Evolutionary conservation across 23 red algal genomes (phyloP).

Genomic region (Rhodosorus marinus): DNA sequence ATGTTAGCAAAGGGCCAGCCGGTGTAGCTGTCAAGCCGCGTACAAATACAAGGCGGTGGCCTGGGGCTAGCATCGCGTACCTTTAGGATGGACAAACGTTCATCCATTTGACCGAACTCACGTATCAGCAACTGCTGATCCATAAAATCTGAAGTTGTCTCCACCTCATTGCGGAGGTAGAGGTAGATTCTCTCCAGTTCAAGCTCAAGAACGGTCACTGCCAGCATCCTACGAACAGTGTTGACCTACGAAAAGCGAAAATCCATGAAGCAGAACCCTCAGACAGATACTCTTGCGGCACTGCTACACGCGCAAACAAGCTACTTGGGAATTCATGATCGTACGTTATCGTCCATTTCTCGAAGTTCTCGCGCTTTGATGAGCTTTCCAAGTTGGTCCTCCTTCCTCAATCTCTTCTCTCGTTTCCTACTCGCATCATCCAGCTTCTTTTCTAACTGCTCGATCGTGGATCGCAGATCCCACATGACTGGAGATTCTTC

Average conservation of each 20-base stretch:
- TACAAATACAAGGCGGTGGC: no score
- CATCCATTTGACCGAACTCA: slow-evolving; percentile 58
- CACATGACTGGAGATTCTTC: slow-evolving; percentile 3
- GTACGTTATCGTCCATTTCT: slow-evolving; percentile 77
- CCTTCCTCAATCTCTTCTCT: slow-evolving; percentile 49
- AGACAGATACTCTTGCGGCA: background rate
- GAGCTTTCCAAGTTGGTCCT: slow-evolving; percentile 83
- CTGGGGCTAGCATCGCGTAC: no score
- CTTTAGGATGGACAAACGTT: slow-evolving; percentile 34
- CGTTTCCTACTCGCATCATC: slow-evolving; percentile 46
- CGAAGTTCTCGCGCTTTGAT: slow-evolving; percentile 76
- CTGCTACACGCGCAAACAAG: background rate
- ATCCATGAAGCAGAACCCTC: slow-evolving; percentile 1
- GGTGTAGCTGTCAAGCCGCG: no score
- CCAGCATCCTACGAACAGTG: slow-evolving; percentile 52
- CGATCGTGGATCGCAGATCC: slow-evolving; percentile 36
- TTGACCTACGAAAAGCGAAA: no score
- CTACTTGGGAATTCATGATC: no score
- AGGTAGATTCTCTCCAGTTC: slow-evolving; percentile 81
- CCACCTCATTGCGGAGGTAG: slow-evolving; percentile 46
- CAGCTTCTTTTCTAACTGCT: slow-evolving; percentile 47
- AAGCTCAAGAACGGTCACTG: slow-evolving; percentile 57
- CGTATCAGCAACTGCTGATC: slow-evolving; percentile 73
- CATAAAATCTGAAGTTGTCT: slow-evolving; percentile 17
- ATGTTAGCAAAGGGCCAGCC: no score